These are phyloP conservation scores for Asterochloris erici DNA, from an alignment of 139 green algal genomes.

Conservation along the genomic window DNA sequence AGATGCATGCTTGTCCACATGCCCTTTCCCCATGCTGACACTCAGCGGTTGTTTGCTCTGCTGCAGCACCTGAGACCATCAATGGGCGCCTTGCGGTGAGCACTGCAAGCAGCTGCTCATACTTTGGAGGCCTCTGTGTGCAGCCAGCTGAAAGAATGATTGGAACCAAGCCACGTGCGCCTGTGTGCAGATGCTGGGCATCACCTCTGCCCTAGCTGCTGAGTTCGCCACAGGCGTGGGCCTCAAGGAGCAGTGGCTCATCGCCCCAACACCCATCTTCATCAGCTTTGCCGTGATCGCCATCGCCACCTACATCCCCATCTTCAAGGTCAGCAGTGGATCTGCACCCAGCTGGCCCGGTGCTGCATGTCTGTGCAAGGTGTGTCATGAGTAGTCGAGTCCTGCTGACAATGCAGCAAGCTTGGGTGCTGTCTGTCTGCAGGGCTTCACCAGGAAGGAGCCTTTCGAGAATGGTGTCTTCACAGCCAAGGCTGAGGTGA, in stretches of 20 bases:
- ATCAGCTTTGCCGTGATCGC: constrained; percentile 21
- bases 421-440: too few relatives aligned
- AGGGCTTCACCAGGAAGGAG: constrained; percentile 24
- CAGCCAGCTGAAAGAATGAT: too few relatives aligned
- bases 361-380: too few relatives aligned
- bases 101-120: too few relatives aligned
- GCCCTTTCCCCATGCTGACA: too few relatives aligned
- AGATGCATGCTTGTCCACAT: too few relatives aligned
- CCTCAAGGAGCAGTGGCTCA: constrained; percentile 23
- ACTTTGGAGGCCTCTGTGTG: too few relatives aligned
- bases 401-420: too few relatives aligned
- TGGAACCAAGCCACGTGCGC: too few relatives aligned
- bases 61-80: constrained; percentile 22
- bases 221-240: constrained; percentile 22
- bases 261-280: constrained; percentile 6
- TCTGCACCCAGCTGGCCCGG: too few relatives aligned
- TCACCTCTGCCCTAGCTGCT: constrained; percentile 14
- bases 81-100: constrained; percentile 9
- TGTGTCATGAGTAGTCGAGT: too few relatives aligned
- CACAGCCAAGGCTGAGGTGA: constrained; percentile 16
- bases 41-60: too few relatives aligned
- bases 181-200: constrained; percentile 10
- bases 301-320: constrained; percentile 29
- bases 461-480: constrained; percentile 12
- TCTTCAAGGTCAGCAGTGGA: neutral